Conservation (phyloP, 2,329 filamentous ascomycete genomes). For the Fusarium coffeatum region DNA sequence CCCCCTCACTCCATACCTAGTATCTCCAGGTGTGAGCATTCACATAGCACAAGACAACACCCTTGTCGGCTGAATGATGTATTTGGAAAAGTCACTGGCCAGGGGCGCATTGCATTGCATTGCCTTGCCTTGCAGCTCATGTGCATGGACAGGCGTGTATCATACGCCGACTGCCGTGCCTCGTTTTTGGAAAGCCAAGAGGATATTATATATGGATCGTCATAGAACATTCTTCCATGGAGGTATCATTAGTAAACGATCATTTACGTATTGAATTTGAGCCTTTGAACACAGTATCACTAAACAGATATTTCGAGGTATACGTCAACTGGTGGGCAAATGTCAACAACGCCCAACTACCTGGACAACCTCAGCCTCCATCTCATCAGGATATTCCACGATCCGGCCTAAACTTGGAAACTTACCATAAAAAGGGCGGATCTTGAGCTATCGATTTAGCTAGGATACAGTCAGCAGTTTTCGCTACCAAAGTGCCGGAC, state of each 20-base stretch:
- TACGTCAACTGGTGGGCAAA: neutral
- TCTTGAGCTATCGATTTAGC: slow-evolving; percentile 8
- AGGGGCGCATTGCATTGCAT: neutral
- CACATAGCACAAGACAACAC: neutral
- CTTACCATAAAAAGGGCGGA: neutral
- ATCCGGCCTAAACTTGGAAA: neutral
- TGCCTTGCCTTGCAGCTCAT: neutral
- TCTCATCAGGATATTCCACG: neutral
- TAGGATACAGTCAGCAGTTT: slow-evolving; percentile 28
- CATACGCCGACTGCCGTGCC: slow-evolving; percentile 3
- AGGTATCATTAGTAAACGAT: neutral
- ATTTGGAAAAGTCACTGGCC: neutral
- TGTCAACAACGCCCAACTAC: neutral
- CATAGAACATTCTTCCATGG: neutral
- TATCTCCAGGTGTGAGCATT: neutral
- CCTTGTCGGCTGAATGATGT: neutral
- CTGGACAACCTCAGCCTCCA: neutral
- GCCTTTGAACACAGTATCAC: neutral
- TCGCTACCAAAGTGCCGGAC: slow-evolving; percentile 10
- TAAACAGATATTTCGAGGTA: neutral
- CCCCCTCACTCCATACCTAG: neutral
- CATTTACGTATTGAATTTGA: neutral
- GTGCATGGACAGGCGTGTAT: neutral
- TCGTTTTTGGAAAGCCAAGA: neutral
- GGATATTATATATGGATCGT: slow-evolving; percentile 6